Base-by-base conservation (phyloP, 805 yeast genomes). In the Metschnikowia cubensis region DNA sequence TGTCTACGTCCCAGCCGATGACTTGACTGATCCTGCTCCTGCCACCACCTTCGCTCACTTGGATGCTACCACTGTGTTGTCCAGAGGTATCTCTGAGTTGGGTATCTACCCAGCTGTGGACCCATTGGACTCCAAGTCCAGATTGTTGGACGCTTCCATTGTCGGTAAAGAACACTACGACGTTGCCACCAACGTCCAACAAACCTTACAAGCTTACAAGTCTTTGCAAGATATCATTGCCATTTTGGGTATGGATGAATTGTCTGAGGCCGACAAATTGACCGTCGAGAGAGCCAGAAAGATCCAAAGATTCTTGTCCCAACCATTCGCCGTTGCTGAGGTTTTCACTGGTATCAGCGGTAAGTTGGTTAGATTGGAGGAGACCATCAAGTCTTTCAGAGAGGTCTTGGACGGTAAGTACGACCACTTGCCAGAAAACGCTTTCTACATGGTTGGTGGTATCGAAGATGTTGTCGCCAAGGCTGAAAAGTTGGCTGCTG, bases 101-200 rank as follows among this genome's bases (percentile, higher is more conserved):
- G 98, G 98, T 91, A 94, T 94, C 76, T 94, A 94, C 90, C 99
- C 99, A 74, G 99, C 99, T 73, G 99, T 94, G 83, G 99, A 94
- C 81, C 99, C 99, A 71, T 87, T 94, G 76, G 99, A 92, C 81
- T 94, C 99, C 72, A 92, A 87, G 80, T 94, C 98, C 57, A 90
- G 99, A 85, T 87, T 94, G 75, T 86, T 94, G 74, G 99, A 94
- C 75, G 96, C 85, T 69, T 69, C 96, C 60, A 94, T 94, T 70
- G 97, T 94, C 67, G 99, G 99, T 78, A 87, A 89, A 79, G 99
- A 94, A 82, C 99, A 94, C 82, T 94, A 94, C 81, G 87, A 85
- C 65, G 89, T 87, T 74, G 99, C 99, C 60, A 80, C 96, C 65
- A 71, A 77, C 68, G 99, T 94, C 64, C 99, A 94, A 83, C 94